phyloP scores from a whole-genome alignment of 179 eudicot species.

The Spergularia azorica region DNA sequence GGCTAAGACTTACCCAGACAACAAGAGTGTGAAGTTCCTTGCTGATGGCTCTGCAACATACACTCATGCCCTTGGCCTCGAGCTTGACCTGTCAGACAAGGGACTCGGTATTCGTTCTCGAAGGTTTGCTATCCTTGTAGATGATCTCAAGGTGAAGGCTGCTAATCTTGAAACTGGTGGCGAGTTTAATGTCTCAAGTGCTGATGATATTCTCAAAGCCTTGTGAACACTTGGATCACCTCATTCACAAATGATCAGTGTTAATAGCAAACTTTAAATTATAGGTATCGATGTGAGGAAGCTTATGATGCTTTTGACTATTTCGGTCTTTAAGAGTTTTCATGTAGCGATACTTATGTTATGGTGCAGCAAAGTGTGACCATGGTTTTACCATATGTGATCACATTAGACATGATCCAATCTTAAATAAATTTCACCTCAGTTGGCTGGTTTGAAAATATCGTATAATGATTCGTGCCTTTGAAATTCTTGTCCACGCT shows the following conservation, averaged over 20 bases:
- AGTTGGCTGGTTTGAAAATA: neutral
- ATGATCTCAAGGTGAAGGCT: constrained; percentile 76
- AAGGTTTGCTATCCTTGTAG: constrained; percentile 71
- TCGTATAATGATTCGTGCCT: neutral
- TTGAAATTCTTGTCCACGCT: neutral
- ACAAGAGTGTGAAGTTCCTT: constrained; percentile 80
- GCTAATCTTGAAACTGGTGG: constrained; percentile 76
- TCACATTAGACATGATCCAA: neutral
- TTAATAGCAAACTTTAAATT: constrained; percentile 5
- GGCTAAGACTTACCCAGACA: constrained; percentile 87
- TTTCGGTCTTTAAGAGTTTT: constrained; percentile 15
- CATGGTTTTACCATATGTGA: neutral
- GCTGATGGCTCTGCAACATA: constrained; percentile 77
- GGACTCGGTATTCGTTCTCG: constrained; percentile 75
- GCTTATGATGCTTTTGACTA: neutral
- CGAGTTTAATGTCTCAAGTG: constrained; percentile 80
- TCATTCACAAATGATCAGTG: constrained; percentile 10
- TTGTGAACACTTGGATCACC: constrained; percentile 30
- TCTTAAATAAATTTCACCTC: too few species aligned
- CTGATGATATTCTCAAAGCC: constrained; percentile 83
- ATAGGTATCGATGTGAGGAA: neutral
- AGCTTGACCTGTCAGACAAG: constrained; percentile 71
- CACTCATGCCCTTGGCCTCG: constrained; percentile 78
- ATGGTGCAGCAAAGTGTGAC: neutral
- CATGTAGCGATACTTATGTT: constrained; percentile 10